These are phyloP conservation scores for Mycena vitilis DNA, from an alignment of 768 basidiomycete genomes.

Conservation along the genomic window DNA sequence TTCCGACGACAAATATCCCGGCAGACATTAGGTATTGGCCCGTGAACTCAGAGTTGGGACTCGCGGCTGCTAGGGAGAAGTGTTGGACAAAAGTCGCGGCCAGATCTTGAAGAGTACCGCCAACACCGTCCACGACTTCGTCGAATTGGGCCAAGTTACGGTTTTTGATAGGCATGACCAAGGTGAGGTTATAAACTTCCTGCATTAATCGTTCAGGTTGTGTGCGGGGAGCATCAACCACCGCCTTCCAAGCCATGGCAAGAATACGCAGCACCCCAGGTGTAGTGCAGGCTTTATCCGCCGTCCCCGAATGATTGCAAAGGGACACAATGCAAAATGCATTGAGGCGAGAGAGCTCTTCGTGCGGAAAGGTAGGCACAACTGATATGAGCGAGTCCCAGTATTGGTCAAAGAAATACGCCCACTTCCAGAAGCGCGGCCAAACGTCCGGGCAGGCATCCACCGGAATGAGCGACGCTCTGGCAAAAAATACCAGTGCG, in stretches of 20 bases:
- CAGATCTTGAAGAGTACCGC: constrained; percentile 1
- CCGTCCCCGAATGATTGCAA: not conserved
- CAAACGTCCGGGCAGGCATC: constrained; percentile 8
- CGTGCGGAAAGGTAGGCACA: not conserved
- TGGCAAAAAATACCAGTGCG: not conserved
- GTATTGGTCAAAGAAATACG: constrained; percentile 3
- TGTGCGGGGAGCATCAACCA: not conserved
- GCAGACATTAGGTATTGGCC: not conserved
- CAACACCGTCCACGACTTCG: constrained; percentile 6
- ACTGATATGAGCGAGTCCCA: constrained; percentile 2
- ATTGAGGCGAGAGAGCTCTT: not conserved
- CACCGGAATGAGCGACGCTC: not conserved
- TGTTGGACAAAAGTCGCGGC: not conserved
- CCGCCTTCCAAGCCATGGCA: not conserved
- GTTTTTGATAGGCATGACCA: not conserved
- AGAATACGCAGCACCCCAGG: constrained; percentile 8
- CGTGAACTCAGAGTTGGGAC: not conserved
- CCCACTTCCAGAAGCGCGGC: constrained; percentile 5
- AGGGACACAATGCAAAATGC: not conserved
- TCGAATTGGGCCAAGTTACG: not conserved
- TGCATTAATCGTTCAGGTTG: constrained; percentile 5
- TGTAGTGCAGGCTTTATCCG: not conserved
- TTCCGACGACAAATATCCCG: not conserved
- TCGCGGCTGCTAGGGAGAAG: constrained; percentile 6
- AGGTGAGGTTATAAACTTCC: not conserved